Percentiles rank a stretch among this genome's conserved stretches.
Conservation (phyloP, 2,329 filamentous ascomycete species). For the Phyllosticta citribraziliensis region DNA sequence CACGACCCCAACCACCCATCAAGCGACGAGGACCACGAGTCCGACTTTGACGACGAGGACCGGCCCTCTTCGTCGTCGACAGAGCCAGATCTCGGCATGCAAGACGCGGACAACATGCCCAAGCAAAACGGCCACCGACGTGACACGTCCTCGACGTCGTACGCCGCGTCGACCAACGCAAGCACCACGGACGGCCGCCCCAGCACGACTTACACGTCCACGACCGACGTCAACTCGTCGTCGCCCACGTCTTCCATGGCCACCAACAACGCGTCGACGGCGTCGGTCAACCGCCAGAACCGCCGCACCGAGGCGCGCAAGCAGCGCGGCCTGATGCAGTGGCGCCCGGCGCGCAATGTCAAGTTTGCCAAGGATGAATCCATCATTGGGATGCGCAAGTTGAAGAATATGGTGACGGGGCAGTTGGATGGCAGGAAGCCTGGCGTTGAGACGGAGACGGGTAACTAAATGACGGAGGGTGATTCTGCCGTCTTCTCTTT, state of each 20-base stretch:
- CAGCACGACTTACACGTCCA: constrained; percentile 16
- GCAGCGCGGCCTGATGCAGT: constrained; percentile 89
- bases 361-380: constrained; percentile 84
- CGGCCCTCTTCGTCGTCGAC: constrained; percentile 31
- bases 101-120: constrained; percentile 39
- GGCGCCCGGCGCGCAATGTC: constrained; percentile 77
- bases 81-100: constrained; percentile 46
- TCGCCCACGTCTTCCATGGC: constrained; percentile 7
- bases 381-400: constrained; percentile 63
- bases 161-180: constrained; percentile 17
- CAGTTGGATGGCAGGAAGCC: constrained; percentile 70
- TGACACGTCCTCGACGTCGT: constrained; percentile 10
- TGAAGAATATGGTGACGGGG: constrained; percentile 65
- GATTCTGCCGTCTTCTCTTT: neutral
- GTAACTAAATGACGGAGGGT: neutral
- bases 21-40: constrained; percentile 32
- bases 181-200: constrained; percentile 14
- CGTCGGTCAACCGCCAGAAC: constrained; percentile 57
- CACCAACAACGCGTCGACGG: constrained; percentile 24
- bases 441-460: constrained; percentile 62
- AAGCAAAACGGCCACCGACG: constrained; percentile 15
- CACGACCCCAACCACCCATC: constrained; percentile 42
- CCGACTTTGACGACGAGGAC: constrained; percentile 32
- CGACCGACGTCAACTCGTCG: neutral
- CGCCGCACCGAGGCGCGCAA: constrained; percentile 67